Base-by-base conservation (phyloP, 2,329 filamentous ascomycete genomes). In the Colletotrichum tamarilloi region DNA sequence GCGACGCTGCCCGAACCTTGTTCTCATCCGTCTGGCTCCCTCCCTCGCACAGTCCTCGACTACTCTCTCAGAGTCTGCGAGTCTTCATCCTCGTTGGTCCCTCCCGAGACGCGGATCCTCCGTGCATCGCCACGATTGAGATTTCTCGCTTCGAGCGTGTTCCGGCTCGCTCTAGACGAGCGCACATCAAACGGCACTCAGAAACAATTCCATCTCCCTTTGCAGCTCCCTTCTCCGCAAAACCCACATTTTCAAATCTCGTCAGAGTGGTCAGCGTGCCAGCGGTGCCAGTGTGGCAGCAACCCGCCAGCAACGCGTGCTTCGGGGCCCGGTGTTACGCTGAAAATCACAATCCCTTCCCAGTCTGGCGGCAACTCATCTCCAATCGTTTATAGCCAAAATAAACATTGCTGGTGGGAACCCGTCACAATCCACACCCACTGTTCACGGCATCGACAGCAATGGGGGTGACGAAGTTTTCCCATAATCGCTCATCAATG, bases 131-230 rank as follows among this genome's bases (percentile, higher is more conserved):
- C 70, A 73, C 66, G 55, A 64, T 73, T 46, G 49, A 53, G 66
- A 57, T 64, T 56, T 62, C 42, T 49, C 62, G 46, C 32, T 53
- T 70, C 59, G 42, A 70, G 49, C 42, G 53, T 49, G 42, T 55
- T 60, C 66, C 59, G 53, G 60, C 38, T 60, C 58, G 60, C 38
- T 60, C 58, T 73, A 64, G 66, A 70, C 59, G 66, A 69, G 59
- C 59, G 66, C 66, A 73, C 70, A 73, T 73, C 66, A 73, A 70
- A 73, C 70, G 59, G 62, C 60, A 65, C 46, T 60, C 66, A 69
- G 70, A 73, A 73, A 73, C 70, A 60, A 60, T 22, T 14, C 49
- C 62, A n/a, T 35, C 62, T 64, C 62, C 62, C 49, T n/a, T 26
- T 8, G 28, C 55, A 9, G 22, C 22, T 35, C 42, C 49, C n/a